phyloP scores from a whole-genome alignment of 345 rosid genomes.

The Salix brachista region DNA sequence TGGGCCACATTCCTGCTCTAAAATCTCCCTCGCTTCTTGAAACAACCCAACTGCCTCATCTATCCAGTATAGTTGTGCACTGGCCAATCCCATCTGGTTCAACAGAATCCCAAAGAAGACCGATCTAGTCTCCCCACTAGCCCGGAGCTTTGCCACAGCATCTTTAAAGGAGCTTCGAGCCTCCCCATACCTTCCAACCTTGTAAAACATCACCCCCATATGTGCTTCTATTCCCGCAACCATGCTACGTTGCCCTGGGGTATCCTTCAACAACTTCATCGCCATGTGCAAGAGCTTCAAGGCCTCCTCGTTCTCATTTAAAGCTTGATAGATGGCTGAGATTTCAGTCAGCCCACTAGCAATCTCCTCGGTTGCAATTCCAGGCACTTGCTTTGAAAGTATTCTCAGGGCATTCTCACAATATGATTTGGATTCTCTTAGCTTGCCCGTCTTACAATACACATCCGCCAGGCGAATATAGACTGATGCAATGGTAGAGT shows the following conservation, averaged over 20 bases:
- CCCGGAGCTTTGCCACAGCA: slow-evolving; percentile 70
- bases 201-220: slow-evolving; percentile 94
- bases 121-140: slow-evolving; percentile 76
- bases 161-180: slow-evolving; percentile 77
- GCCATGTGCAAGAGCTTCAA: slow-evolving; percentile 82
- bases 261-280: slow-evolving; percentile 75
- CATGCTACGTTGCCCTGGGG: slow-evolving; percentile 83
- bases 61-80: slow-evolving; percentile 85
- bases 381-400: slow-evolving; percentile 81
- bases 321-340: slow-evolving; percentile 83
- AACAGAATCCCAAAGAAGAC: slow-evolving; percentile 87
- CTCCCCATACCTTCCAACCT: slow-evolving; percentile 76
- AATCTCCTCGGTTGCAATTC: slow-evolving; percentile 77
- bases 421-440: slow-evolving; percentile 86
- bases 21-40: slow-evolving; percentile 78
- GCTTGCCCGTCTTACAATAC: slow-evolving; percentile 86
- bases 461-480: slow-evolving; percentile 88
- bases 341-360: slow-evolving; percentile 85
- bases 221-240: slow-evolving; percentile 95
- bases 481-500: slow-evolving; percentile 83
- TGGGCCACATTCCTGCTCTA: slow-evolving; percentile 83
- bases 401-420: slow-evolving; percentile 89
- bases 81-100: slow-evolving; percentile 96
- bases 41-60: slow-evolving; percentile 88
- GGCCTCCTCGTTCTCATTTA: slow-evolving; percentile 95